Conservation (phyloP, 148 eudicot genomes). For the Nepenthes gracilis region DNA sequence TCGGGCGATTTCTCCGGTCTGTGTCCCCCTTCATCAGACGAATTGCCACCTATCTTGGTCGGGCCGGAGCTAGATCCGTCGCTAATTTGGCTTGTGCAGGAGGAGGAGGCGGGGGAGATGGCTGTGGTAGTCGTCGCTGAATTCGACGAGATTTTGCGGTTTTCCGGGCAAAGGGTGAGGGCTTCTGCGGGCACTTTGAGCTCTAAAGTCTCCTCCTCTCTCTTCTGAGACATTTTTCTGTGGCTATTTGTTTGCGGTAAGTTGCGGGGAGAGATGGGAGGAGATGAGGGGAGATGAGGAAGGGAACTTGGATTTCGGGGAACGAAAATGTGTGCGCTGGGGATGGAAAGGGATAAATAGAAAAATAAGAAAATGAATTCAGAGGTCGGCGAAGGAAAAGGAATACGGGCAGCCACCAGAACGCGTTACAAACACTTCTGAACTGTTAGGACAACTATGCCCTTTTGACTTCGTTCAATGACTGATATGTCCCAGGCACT, state of each 20-base stretch:
- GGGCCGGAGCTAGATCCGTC: slow-evolving; percentile 1
- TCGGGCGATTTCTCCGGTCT: not conserved
- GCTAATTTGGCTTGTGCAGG: not conserved
- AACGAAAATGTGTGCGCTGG: not conserved
- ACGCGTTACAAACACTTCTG: slow-evolving; percentile 8
- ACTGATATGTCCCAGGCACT: not conserved
- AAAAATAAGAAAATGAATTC: slow-evolving; percentile 4
- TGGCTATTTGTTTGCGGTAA: not conserved
- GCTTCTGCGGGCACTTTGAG: slow-evolving; percentile 45
- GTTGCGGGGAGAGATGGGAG: not conserved
- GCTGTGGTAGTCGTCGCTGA: slow-evolving; percentile 1
- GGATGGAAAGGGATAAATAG: not conserved
- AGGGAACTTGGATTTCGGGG: not conserved
- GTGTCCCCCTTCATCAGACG: too few relatives aligned
- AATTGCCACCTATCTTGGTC: not conserved
- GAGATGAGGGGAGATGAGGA: not conserved
- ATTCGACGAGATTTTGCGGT: slow-evolving; percentile 11
- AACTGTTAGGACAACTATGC: slow-evolving; percentile 4
- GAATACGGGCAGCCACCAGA: not conserved
- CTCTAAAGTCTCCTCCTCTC: slow-evolving; percentile 65
- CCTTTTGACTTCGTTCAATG: slow-evolving; percentile 10
- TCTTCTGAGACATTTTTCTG: slow-evolving; percentile 44
- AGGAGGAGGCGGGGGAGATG: slow-evolving; percentile 12
- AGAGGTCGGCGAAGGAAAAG: slow-evolving; percentile 7
- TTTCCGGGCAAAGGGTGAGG: slow-evolving; percentile 6